Evolutionary conservation across 371 early-diverging fungal species (phyloP), one percentile per base, ranked within the genome.

Genomic region (Apophysomyces sp.): DNA sequence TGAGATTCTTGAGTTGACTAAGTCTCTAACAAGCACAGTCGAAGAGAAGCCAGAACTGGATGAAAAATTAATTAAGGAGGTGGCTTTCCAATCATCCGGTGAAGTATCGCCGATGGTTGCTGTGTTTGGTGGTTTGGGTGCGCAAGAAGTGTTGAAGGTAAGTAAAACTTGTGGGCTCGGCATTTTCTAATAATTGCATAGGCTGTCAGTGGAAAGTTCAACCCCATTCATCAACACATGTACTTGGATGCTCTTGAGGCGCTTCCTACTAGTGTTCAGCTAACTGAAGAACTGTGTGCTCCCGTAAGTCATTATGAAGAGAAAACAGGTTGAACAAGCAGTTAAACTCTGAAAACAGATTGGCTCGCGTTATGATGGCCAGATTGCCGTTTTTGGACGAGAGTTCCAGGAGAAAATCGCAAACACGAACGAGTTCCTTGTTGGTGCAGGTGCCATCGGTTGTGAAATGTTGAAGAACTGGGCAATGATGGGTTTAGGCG

Each of bases 401-500:
- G 88, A 88, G 51, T 96, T 94, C 86, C 94, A 98, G 71, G 84
- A 93, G 53, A 91, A 88, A 72, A 81, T 99, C 55, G 85, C 90
- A 18, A 92, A 96, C 72, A 81, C 88, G 39, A 89, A 91, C 56
- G 88, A 97, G 69, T 99, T 99, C 86, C 80, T 99, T 34, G 99
- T 99, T 34, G 99, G 99, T 54, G 93, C 99, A 44, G 99, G 99
- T 53, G 99, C 99, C 6, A 99, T 99, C 75, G 99, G 99, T 55
- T 99, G 99, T 82, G 99, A 99, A 80, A 98, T 99, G 96, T 86
- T 99, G 54, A 99, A 99, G 86, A 99, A 99, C 81, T 97, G 98
- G 94, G 94, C 95, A 27, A 92, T 99, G 96, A 94, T 99, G 89
- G 99, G 99, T 51, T 78, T 99, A 44, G 99, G 96, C 27, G 80